Conservation (phyloP, 257 asterid species). For the Marsdenia floribunda region DNA sequence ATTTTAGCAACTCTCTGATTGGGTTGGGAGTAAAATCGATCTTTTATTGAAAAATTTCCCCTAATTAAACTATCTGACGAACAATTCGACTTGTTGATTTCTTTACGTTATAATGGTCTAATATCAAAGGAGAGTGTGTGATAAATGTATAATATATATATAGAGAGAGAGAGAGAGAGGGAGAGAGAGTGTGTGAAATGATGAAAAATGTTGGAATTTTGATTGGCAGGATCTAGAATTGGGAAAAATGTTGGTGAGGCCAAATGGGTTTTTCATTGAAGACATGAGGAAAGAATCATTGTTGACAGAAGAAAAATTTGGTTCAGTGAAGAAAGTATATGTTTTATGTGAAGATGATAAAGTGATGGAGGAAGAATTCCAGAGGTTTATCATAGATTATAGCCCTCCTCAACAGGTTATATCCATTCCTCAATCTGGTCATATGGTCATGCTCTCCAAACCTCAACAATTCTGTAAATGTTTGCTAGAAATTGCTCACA, state of each 20-base stretch:
- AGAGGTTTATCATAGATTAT: constrained; percentile 34
- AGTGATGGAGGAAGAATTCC: constrained; percentile 45
- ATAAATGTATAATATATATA: too few species aligned
- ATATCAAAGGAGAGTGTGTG: too few species aligned
- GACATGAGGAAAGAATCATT: constrained; percentile 32
- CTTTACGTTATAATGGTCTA: too few species aligned
- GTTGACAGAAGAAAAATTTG: constrained; percentile 41
- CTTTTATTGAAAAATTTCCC: too few species aligned
- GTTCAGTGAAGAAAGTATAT: constrained; percentile 38
- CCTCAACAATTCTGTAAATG: constrained; percentile 25
- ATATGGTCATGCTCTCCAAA: constrained; percentile 56
- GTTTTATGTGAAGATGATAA: constrained; percentile 42
- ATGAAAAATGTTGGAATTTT: too few species aligned
- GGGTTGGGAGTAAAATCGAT: too few species aligned
- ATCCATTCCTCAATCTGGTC: constrained; percentile 36
- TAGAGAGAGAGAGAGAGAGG: too few species aligned
- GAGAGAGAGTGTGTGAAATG: too few species aligned
- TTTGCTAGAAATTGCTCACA: constrained; percentile 27
- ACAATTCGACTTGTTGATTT: too few species aligned
- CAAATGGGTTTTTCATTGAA: constrained; percentile 31
- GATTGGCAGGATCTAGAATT: constrained; percentile 50
- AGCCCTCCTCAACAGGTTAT: constrained; percentile 46
- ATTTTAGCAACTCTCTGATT: too few species aligned
- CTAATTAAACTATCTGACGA: too few species aligned
- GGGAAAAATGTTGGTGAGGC: constrained; percentile 42